phyloP scores from a whole-genome alignment of 495 filamentous ascomycete genomes.

The Amniculicola lignicola region DNA sequence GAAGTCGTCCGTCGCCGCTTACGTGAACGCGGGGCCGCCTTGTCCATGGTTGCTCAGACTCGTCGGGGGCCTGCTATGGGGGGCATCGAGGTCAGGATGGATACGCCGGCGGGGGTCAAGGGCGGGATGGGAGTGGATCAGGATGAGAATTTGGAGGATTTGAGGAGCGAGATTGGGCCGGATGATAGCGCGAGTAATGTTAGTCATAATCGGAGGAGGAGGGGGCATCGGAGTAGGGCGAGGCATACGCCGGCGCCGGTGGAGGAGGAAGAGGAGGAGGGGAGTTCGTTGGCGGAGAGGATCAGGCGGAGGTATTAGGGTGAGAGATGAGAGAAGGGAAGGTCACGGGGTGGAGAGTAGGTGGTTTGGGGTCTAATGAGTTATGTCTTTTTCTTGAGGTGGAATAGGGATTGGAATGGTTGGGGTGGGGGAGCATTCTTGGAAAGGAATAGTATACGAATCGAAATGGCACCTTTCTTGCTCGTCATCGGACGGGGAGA shows the following conservation, averaged over 20 bases:
- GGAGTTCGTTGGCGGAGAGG: conserved; percentile 2
- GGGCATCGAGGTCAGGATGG: conserved; percentile 51
- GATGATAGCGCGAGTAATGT: conserved; percentile 84
- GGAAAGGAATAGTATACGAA: too few relatives aligned
- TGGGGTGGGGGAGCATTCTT: too few relatives aligned
- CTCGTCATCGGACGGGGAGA: too few relatives aligned
- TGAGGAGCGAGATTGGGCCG: conserved; percentile 63
- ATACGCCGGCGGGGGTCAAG: conserved; percentile 51
- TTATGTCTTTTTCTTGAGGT: too few relatives aligned
- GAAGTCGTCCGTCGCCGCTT: conserved; percentile 76
- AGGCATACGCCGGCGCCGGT: conserved; percentile 78
- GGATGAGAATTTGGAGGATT: conserved; percentile 64
- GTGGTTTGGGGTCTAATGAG: too few relatives aligned
- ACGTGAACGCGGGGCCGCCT: conserved; percentile 72
- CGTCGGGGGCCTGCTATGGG: conserved; percentile 52
- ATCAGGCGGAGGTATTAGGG: conserved; percentile 3
- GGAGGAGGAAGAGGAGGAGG: conserved; percentile 71
- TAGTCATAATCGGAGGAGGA: conserved; percentile 64
- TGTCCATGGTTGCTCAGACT: conserved; percentile 73
- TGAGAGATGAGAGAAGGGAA: too few relatives aligned
- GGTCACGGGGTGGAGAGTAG: too few relatives aligned
- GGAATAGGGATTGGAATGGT: too few relatives aligned
- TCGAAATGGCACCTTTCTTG: too few relatives aligned
- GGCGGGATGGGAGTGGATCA: conserved; percentile 55
- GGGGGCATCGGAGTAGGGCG: conserved; percentile 69